Conservation (phyloP, 2,329 filamentous ascomycete genomes). For the Microcyclospora tardicrescens region DNA sequence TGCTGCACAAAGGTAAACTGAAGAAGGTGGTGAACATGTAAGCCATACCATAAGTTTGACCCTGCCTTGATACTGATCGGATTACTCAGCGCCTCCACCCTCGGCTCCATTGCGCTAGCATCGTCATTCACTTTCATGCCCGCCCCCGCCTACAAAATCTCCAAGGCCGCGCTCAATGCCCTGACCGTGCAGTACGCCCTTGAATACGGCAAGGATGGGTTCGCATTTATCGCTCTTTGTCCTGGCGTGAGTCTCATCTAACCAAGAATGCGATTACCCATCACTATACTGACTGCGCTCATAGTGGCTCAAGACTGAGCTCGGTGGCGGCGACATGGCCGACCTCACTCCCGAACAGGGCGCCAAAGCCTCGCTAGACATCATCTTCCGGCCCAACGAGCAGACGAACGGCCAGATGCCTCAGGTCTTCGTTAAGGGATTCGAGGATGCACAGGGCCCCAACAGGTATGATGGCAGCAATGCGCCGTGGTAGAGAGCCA, state of each 20-base stretch:
- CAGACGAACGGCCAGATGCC: too few relatives aligned
- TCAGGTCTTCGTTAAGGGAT: too few relatives aligned
- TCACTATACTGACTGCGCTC: slow-evolving; percentile 3
- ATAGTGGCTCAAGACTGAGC: slow-evolving; percentile 35
- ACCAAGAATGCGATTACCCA: background rate
- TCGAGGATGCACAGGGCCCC: too few relatives aligned
- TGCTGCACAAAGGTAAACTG: slow-evolving; percentile 25
- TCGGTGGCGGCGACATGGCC: slow-evolving; percentile 27
- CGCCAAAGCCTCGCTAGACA: slow-evolving; percentile 26
- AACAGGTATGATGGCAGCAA: too few relatives aligned
- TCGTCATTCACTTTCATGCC: slow-evolving; percentile 12
- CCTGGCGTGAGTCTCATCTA: slow-evolving; percentile 32
- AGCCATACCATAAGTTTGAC: background rate
- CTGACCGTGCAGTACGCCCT: slow-evolving; percentile 33
- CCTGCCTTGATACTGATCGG: slow-evolving; percentile 1
- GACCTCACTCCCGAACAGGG: slow-evolving; percentile 31
- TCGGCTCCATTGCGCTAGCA: slow-evolving; percentile 29
- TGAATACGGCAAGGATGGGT: slow-evolving; percentile 27
- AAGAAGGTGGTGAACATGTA: slow-evolving; percentile 36
- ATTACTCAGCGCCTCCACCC: slow-evolving; percentile 29
- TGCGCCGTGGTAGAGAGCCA: too few relatives aligned
- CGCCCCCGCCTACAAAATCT: slow-evolving; percentile 30
- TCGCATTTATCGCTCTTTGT: slow-evolving; percentile 29
- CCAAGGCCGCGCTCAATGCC: slow-evolving; percentile 37
- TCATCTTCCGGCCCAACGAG: too few relatives aligned